phyloP scores from a whole-genome alignment of 257 asterid species.

The Marsdenia floribunda region DNA sequence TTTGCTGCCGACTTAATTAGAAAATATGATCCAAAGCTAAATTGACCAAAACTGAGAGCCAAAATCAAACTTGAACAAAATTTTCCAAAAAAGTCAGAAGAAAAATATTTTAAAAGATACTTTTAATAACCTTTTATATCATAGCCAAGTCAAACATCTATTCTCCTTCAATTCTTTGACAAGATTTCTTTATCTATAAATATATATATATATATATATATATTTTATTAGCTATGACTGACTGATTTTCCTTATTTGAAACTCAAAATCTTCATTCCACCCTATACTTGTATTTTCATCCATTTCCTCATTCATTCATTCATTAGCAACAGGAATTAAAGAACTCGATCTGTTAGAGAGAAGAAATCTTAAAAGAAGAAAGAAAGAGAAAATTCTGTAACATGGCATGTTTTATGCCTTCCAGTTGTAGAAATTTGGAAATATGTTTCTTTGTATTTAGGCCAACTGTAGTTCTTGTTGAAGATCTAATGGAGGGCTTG shows the following conservation, averaged over 20 bases:
- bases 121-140: background rate
- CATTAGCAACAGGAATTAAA: background rate
- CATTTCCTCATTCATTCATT: background rate
- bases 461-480: slow-evolving; percentile 45
- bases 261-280: background rate
- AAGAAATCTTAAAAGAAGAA: slow-evolving; percentile 1
- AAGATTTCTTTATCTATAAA: too few species aligned
- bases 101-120: background rate
- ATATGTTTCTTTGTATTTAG: slow-evolving; percentile 44
- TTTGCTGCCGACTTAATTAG: too few species aligned
- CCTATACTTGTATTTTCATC: background rate
- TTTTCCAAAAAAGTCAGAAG: background rate
- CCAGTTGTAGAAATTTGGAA: slow-evolving; percentile 46
- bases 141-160: background rate
- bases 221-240: background rate
- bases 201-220: too few species aligned
- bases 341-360: background rate
- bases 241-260: slow-evolving; percentile 2
- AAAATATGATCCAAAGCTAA: too few species aligned
- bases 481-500: slow-evolving; percentile 40
- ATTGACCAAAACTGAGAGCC: background rate
- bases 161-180: background rate
- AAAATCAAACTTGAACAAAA: background rate
- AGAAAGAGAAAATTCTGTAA: background rate
- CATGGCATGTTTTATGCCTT: slow-evolving; percentile 71